These are phyloP conservation scores for Kwoniella sp. DNA, from an alignment of 768 basidiomycete species.

Conservation along the genomic window DNA sequence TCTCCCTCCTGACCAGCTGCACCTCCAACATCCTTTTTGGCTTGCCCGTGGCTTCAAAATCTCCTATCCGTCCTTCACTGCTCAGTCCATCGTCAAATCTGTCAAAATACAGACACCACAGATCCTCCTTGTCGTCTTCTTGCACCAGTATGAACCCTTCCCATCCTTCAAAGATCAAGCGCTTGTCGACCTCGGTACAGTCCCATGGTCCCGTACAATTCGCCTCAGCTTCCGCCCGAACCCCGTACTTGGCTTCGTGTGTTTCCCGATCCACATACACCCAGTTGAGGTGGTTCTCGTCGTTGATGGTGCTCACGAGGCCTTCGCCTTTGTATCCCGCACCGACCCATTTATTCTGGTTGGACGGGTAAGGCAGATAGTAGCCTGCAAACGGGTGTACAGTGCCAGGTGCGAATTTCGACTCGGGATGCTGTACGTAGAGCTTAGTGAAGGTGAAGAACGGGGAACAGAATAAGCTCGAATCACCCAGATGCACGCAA, in stretches of 20 bases:
- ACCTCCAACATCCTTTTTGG: conserved; percentile 19
- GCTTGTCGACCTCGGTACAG: conserved; percentile 14
- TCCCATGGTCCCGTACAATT: conserved; percentile 23
- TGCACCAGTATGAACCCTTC: conserved; percentile 24
- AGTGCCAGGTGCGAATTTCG: conserved; percentile 10
- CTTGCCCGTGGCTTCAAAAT: conserved; percentile 13
- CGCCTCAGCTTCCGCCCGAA: not conserved
- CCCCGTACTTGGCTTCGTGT: conserved; percentile 20
- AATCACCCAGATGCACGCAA: no score
- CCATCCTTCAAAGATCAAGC: conserved; percentile 25
- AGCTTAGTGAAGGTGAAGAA: not conserved
- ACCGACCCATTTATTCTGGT: conserved; percentile 16
- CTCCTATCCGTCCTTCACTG: conserved; percentile 13
- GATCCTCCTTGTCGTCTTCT: conserved; percentile 16
- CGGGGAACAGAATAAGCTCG: not conserved
- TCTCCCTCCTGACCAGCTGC: conserved; percentile 14
- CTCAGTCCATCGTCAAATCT: conserved; percentile 20
- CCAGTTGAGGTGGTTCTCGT: conserved; percentile 19
- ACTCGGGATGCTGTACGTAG: conserved; percentile 16
- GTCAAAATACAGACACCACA: conserved; percentile 25
- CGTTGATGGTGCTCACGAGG: conserved; percentile 22
- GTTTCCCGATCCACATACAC: conserved; percentile 19
- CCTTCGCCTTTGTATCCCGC: conserved; percentile 26
- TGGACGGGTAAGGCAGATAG: conserved; percentile 20
- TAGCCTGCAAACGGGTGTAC: conserved; percentile 20